Evolutionary conservation across 176 grass and related monocot species (phyloP).

Genomic region (Rhynchospora tenuis): DNA sequence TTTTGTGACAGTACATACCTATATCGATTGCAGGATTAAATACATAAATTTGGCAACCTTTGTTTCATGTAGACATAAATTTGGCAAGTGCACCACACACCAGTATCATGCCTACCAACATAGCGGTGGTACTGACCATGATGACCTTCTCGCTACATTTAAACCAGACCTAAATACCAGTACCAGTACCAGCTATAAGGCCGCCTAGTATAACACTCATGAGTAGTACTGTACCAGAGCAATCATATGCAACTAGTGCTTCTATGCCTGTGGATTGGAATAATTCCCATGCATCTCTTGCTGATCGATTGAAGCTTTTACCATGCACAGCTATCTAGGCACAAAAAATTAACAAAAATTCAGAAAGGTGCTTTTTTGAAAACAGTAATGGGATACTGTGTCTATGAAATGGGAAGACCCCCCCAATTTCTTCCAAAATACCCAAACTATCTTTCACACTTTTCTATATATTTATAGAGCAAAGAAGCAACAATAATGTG

Average conservation of each 20-base stretch:
- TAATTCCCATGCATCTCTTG: constrained; percentile 95
- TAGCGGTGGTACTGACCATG: constrained; percentile 83
- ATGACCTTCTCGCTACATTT: constrained; percentile 79
- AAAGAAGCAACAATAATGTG: not conserved
- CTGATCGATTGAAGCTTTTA: constrained; percentile 85
- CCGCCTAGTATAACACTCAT: constrained; percentile 91
- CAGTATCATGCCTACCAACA: constrained; percentile 97
- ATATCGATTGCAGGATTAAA: too few species aligned
- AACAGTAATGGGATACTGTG: not conserved
- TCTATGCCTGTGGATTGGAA: constrained; percentile 94
- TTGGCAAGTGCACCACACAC: constrained; percentile 33
- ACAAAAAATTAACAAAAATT: constrained; percentile 18
- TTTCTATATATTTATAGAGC: not conserved
- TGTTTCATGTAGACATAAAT: too few species aligned
- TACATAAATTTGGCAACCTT: too few species aligned
- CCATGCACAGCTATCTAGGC: constrained; percentile 85
- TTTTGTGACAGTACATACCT: too few species aligned
- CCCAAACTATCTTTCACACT: not conserved
- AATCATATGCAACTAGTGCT: constrained; percentile 93
- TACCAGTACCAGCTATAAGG: constrained; percentile 82
- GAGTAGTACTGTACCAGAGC: constrained; percentile 92
- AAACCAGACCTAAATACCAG: constrained; percentile 79
- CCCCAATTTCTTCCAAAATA: not conserved
- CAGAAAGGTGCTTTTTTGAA: not conserved
- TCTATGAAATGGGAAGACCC: not conserved